phyloP scores from a whole-genome alignment of 1,284 basidiomycete genomes.

The Porogramme epimiltina region DNA sequence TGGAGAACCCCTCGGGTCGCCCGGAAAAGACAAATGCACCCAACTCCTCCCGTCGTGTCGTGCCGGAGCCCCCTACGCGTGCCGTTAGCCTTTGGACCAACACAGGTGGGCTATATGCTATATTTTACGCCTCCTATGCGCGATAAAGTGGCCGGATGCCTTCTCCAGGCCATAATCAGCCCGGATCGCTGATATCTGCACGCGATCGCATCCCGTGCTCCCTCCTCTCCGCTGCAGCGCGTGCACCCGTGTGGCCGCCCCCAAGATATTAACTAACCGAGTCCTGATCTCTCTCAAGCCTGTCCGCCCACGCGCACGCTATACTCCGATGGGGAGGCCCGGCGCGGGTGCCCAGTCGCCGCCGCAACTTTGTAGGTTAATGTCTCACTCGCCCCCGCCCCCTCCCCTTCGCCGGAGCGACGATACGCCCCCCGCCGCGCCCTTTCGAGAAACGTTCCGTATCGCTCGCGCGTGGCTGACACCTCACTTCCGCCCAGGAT shows the following conservation, averaged over 20 bases:
- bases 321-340: slow-evolving; percentile 5
- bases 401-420: not conserved
- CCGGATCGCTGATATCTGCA: slow-evolving; percentile 6
- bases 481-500: too few relatives aligned
- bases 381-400: slow-evolving; percentile 7
- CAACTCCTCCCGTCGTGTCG: too few relatives aligned
- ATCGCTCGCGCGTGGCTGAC: not conserved
- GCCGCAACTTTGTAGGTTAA: slow-evolving; percentile 10
- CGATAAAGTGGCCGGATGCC: too few relatives aligned
- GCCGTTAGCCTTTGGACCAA: too few relatives aligned
- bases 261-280: slow-evolving; percentile 10
- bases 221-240: slow-evolving; percentile 3
- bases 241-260: slow-evolving; percentile 10
- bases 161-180: not conserved
- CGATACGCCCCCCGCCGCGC: not conserved
- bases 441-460: not conserved
- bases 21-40: too few relatives aligned
- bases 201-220: slow-evolving; percentile 13
- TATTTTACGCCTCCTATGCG: too few relatives aligned
- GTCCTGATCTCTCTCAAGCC: slow-evolving; percentile 2
- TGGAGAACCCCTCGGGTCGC: too few relatives aligned
- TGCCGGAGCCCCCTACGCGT: too few relatives aligned
- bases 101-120: too few relatives aligned
- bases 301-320: not conserved
- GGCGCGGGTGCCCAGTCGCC: not conserved